These are phyloP conservation scores for Scheffersomyces stipitis DNA, from an alignment of 805 yeast species.

Conservation along the genomic window DNA sequence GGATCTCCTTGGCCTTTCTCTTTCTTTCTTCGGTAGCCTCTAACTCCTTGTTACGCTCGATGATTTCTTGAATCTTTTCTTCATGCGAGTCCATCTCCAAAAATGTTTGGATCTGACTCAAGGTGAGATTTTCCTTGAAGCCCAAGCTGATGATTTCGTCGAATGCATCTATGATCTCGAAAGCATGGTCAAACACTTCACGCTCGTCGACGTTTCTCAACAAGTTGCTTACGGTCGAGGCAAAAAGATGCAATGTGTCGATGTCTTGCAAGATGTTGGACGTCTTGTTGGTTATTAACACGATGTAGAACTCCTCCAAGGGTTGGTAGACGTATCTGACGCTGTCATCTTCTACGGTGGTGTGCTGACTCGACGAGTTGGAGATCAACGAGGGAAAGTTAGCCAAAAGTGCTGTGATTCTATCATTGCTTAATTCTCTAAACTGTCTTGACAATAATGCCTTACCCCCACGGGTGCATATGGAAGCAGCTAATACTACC, in stretches of 20 bases:
- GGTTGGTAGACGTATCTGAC: slow-evolving; percentile 96
- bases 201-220: slow-evolving; percentile 74
- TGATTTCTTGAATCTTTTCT: slow-evolving; percentile 97
- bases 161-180: slow-evolving; percentile 86
- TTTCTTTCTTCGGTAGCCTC: slow-evolving; percentile 98
- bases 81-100: slow-evolving; percentile 98
- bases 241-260: slow-evolving; percentile 82
- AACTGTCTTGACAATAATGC: slow-evolving; percentile 91
- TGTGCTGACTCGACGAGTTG: slow-evolving; percentile 74
- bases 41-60: slow-evolving; percentile 92
- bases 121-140: slow-evolving; percentile 80
- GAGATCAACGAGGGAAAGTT: slow-evolving; percentile 80
- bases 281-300: slow-evolving; percentile 84
- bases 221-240: slow-evolving; percentile 75
- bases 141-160: slow-evolving; percentile 93
- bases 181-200: slow-evolving; percentile 80
- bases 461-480: slow-evolving; percentile 91
- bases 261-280: slow-evolving; percentile 94
- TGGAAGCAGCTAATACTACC: slow-evolving; percentile 92
- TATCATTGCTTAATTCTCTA: slow-evolving; percentile 76
- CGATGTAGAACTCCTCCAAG: slow-evolving; percentile 87
- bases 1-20: slow-evolving; percentile 88
- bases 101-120: slow-evolving; percentile 81
- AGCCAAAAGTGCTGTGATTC: slow-evolving; percentile 82
- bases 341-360: slow-evolving; percentile 88